Evolutionary conservation across 139 green algal species (phyloP), one percentile per base, ranked within the genome.

Genomic region (Limnomonas spitsbergensis): DNA sequence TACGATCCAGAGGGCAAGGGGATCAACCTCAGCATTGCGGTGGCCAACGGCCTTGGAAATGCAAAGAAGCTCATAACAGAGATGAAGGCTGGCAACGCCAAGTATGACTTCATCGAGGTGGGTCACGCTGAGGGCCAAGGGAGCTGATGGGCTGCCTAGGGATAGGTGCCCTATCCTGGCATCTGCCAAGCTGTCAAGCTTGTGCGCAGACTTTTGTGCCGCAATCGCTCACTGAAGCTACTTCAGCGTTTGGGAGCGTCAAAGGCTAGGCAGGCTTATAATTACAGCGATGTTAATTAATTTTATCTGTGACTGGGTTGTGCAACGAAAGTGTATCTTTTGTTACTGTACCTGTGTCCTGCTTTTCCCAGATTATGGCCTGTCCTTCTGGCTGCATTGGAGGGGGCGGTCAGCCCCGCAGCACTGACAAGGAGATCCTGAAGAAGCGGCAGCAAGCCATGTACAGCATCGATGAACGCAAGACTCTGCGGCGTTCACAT

Each of bases 21-120:
- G 29, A 32, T 80, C 52, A 36, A 37, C 82, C 27, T 93, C 38
- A 80, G 82, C 53, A 82, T 93, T 9, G 88, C 84, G 2, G 88
- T 93, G 24, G 89, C 87, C 36, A 94, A 94, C 76, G 88, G 88
- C 56, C 82, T 94, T 31, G 90, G 88, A 71, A 93, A 92, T 73
- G 90, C 90, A 53, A 93, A 93, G 86, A 92, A 92, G 81, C 69
- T 94, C 26, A 82, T 94, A 54, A 87, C 72, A 3, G 77, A 78
- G 70, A 78, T 83, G 72, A 69, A 76, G 79, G 74, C 54, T 32
- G 72, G 70, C 32, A 78, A 78, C 6, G 38, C 78, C n/a, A 81
- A 88, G 67, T 85, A 89, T 47, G 81, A 89, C 72, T 93, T 94
- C 53, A 79, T 93, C 4, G 89, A 93, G 82, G 86, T n/a, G n/a